Base-by-base conservation (phyloP, 148 eudicot species). In the Vaccinium macrocarpon region DNA sequence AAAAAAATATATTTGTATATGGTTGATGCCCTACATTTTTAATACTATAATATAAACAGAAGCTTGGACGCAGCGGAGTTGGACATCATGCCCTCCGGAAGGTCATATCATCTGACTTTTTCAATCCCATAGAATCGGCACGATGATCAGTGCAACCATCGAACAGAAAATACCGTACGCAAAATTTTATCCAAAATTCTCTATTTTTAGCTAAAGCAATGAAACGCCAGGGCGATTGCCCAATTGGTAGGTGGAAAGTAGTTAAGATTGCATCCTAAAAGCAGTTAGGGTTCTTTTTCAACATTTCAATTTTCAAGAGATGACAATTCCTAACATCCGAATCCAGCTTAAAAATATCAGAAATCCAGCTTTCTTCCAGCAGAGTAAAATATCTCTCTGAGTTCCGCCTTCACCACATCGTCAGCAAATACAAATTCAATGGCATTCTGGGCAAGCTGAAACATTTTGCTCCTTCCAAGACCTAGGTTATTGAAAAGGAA, bases 391-490 rank as follows among this genome's bases (percentile, higher is more conserved):
- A 88, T 81, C 82, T 86, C 86, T 86, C 87, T 74, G 76, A 97
- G 81, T 87, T 90, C 87, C 56, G 23, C 70, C 85, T 90, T 83
- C 18, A 93, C 94, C 14, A 46, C 42, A 75, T 93, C 91, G 29
- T 87, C 93, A 8, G 95, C 98, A 86, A 95, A 97, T 76, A 92
- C 85, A 85, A 84, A 92, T 29, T 91, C 88, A 75, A 91, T 82
- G 19, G 95, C 92, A 13, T 89, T 87, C 88, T 85, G 88, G 51
- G 96, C 91, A n/a, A 95, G 91, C 87, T 89, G 85, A 85, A 91
- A 93, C 94, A 97, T 81, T 57, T 95, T 95, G 57, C 74, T 88
- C 91, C 90, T 89, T 86, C 90, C 88, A 49, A 94, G 91, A 88
- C 92, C 99, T 95, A 85, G 80, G 84, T 50, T 53, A 84, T 48